These are phyloP conservation scores for Kluyveromyces aestuarii DNA, from an alignment of 805 yeast species.

Conservation along the genomic window DNA sequence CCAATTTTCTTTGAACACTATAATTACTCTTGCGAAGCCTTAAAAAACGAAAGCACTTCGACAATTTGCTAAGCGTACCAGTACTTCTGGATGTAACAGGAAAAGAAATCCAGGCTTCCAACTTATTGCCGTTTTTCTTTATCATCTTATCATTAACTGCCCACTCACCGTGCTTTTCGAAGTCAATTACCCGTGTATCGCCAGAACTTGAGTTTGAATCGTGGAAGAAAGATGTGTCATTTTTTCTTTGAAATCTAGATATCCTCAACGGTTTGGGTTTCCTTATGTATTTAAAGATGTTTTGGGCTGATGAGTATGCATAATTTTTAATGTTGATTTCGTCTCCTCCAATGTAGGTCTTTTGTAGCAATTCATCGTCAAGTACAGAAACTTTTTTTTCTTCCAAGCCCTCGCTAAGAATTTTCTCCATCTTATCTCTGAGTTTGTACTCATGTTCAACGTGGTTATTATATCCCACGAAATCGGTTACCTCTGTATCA, in stretches of 20 bases:
- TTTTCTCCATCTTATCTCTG: constrained; percentile 19
- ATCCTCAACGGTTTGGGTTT: neutral
- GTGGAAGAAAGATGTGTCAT: neutral
- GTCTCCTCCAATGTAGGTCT: constrained; percentile 12
- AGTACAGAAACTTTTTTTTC: constrained; percentile 14
- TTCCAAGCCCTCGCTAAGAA: constrained; percentile 9
- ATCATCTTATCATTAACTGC: constrained; percentile 1
- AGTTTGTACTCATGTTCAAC: constrained; percentile 27
- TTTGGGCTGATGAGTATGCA: neutral
- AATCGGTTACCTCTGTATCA: constrained; percentile 19
- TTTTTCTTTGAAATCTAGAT: neutral
- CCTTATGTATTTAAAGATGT: neutral
- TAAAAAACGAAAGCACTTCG: neutral
- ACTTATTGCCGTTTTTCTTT: neutral
- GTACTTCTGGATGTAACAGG: neutral
- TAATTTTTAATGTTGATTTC: constrained; percentile 2
- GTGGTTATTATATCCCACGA: constrained; percentile 27
- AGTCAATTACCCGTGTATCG: constrained; percentile 8
- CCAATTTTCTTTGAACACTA: constrained; percentile 40
- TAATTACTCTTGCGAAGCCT: constrained; percentile 18
- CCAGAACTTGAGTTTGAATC: neutral
- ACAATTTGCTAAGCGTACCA: neutral
- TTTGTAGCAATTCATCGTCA: constrained; percentile 9
- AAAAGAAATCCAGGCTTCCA: constrained; percentile 1
- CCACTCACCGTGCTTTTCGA: constrained; percentile 6